Evolutionary conservation across 2,329 filamentous ascomycete genomes (phyloP).

Genomic region (Monilinia fructigena): DNA sequence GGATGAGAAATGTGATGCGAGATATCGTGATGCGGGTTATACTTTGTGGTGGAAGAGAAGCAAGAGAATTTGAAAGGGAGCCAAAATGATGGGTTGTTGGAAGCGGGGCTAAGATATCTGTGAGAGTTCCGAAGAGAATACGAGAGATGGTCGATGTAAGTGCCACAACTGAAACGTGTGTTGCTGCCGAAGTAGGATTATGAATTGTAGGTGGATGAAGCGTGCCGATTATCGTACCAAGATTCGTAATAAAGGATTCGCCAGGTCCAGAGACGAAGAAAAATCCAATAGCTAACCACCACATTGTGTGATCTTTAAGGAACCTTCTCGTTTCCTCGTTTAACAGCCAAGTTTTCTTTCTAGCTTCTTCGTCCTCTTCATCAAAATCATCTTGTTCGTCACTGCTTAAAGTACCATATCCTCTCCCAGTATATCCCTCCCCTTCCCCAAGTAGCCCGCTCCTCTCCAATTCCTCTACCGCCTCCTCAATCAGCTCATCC

Average conservation of each 20-base stretch:
- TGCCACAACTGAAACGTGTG: conserved; percentile 90
- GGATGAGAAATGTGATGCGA: conserved; percentile 75
- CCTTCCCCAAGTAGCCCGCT: conserved; percentile 79
- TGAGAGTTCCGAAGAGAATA: conserved; percentile 83
- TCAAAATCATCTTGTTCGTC: conserved; percentile 41
- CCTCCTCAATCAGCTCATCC: conserved; percentile 83
- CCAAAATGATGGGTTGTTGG: conserved; percentile 41
- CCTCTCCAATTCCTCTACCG: conserved; percentile 84
- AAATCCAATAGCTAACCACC: conserved; percentile 87
- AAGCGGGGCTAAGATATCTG: conserved; percentile 77
- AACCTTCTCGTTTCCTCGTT: conserved; percentile 89
- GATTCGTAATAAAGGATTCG: conserved; percentile 97
- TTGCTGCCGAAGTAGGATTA: conserved; percentile 63
- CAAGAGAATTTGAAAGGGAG: conserved; percentile 36
- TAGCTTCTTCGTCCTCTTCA: conserved; percentile 49
- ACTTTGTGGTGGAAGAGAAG: conserved; percentile 43
- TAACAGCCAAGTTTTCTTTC: conserved; percentile 85
- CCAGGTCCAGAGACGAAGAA: conserved; percentile 77
- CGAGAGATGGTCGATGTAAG: conserved; percentile 87
- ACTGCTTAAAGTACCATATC: conserved; percentile 61
- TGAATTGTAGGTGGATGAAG: conserved; percentile 62
- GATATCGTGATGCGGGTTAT: conserved; percentile 59
- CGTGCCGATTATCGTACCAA: conserved; percentile 90
- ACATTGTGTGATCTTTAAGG: conserved; percentile 88
- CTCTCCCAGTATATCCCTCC: conserved; percentile 62